Evolutionary conservation across 768 basidiomycete genomes (phyloP).

Genomic region (Rhodotorula babjevae): DNA sequence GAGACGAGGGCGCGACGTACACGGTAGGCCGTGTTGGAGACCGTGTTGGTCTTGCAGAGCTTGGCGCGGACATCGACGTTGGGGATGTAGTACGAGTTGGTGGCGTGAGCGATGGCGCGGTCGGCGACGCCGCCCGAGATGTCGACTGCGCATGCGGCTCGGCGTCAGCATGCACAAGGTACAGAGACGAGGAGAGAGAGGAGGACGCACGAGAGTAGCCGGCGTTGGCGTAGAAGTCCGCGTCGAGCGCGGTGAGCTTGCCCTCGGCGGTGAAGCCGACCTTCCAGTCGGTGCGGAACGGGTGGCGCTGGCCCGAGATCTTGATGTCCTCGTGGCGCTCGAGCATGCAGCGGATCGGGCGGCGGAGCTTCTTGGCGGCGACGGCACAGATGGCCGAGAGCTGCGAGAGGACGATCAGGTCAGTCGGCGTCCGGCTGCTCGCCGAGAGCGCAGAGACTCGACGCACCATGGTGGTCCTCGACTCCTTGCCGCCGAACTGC

Average conservation of each 20-base stretch:
- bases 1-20: neutral
- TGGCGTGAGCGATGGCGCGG: slow-evolving; percentile 41
- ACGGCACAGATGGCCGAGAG: slow-evolving; percentile 38
- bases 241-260: slow-evolving; percentile 38
- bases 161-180: too few species aligned
- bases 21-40: slow-evolving; percentile 41
- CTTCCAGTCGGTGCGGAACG: slow-evolving; percentile 36
- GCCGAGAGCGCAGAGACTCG: neutral
- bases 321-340: slow-evolving; percentile 43
- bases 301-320: slow-evolving; percentile 42
- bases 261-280: slow-evolving; percentile 42
- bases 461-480: slow-evolving; percentile 20
- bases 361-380: slow-evolving; percentile 37
- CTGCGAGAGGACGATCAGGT: neutral
- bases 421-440: neutral
- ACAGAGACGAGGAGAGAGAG: too few species aligned
- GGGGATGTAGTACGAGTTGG: slow-evolving; percentile 38
- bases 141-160: slow-evolving; percentile 16
- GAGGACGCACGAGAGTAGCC: slow-evolving; percentile 33
- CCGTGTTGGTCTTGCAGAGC: slow-evolving; percentile 42
- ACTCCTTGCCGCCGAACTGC: slow-evolving; percentile 41
- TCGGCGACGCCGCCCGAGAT: slow-evolving; percentile 41
- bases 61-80: slow-evolving; percentile 39
- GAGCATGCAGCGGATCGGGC: slow-evolving; percentile 41
- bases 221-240: slow-evolving; percentile 39